Evolutionary conservation across 2,329 filamentous ascomycete genomes (phyloP), one percentile per base, ranked within the genome.

Genomic region (Elsinoe perseae): DNA sequence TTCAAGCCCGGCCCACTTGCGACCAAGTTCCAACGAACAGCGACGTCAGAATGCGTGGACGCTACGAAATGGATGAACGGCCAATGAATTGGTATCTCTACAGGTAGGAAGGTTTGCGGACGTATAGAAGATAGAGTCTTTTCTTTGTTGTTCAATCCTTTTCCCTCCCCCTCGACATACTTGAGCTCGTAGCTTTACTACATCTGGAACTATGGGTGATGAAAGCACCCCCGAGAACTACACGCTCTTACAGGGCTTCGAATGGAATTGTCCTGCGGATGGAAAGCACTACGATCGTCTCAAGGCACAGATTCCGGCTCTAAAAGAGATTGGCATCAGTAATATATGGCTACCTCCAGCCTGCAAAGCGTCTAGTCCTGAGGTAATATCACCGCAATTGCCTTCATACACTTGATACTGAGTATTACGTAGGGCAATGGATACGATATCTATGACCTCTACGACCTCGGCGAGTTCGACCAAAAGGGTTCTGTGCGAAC

Each of bases 401-500:
- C 2, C 3, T 27, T 20, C 12, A 43, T 27, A 20, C 12, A 43
- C 20, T 10, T 14, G 25, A 8, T 28, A 20, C 46, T 53, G 25
- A 53, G 46, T 32, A 27, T 73, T 76, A 20, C n/a, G 0, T 69
- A 76, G 25, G 80, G 83, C 18, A 87, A 86, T 63, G 85, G 85
- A 4, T 85, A 86, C 61, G 83, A 85, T 65, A 75, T 82, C 59
- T 77, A 77, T 64, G 74, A 78, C 56, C 68, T 75, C 36, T 88
- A 87, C 64, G 85, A 88, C 64, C 69, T 89, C 12, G 85, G 85
- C 28, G 85, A 89, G 65, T 89, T 88, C 62, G 80, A 87, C 40
- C 84, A 87, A 64, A 88, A 88, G 65, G 83, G 82, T 16, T 67
- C 73, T 0, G 70, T 70, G 4, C 71, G 73, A 2, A 88, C 85